Evolutionary conservation across 768 basidiomycete species (phyloP).

Genomic region (Leccinum arenicola): DNA sequence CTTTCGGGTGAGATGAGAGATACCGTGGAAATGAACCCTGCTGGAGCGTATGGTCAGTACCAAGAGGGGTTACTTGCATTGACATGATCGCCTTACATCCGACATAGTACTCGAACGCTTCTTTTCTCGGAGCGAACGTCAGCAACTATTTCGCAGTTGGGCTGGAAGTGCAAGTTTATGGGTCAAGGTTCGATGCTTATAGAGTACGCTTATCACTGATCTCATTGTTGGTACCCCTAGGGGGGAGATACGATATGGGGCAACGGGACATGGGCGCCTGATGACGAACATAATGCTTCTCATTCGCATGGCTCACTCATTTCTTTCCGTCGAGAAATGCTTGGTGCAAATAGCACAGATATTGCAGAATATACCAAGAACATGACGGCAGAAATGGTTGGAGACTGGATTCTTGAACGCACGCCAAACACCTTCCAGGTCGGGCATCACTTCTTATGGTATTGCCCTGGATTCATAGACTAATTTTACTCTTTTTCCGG

Average conservation of each 20-base stretch:
- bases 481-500: background rate
- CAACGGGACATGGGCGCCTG: conserved; percentile 69
- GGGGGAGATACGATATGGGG: conserved; percentile 89
- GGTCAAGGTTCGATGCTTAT: conserved; percentile 68
- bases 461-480: background rate
- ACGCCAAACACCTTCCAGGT: conserved; percentile 84
- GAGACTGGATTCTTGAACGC: conserved; percentile 76
- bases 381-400: conserved; percentile 76
- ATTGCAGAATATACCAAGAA: conserved; percentile 41
- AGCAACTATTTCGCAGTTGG: conserved; percentile 90
- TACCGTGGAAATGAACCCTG: conserved; percentile 82
- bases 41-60: conserved; percentile 66
- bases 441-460: conserved; percentile 13
- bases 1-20: conserved; percentile 96
- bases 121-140: conserved; percentile 88
- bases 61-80: background rate
- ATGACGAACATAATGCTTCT: conserved; percentile 54
- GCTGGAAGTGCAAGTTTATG: conserved; percentile 92
- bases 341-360: conserved; percentile 1
- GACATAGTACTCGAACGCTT: conserved; percentile 73
- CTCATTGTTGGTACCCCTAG: conserved; percentile 33
- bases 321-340: conserved; percentile 56
- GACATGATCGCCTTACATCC: background rate
- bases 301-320: conserved; percentile 82
- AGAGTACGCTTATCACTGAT: background rate